Conservation (phyloP, 2,329 filamentous ascomycete genomes). For the Malbranchea cinnamomea region DNA sequence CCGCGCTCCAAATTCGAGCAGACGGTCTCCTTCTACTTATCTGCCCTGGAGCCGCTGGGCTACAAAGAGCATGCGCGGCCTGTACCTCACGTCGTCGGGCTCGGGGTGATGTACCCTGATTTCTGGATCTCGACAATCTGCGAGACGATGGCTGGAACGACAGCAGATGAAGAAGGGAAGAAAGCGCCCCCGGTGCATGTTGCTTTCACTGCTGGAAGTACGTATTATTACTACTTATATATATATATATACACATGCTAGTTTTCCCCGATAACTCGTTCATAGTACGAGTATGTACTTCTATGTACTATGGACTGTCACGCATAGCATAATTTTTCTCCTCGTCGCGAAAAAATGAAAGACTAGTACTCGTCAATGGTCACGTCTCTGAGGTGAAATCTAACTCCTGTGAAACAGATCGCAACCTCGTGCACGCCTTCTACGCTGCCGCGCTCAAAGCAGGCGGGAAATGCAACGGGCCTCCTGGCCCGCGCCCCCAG, state of each 20-base stretch:
- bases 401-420: too few relatives aligned
- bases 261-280: too few relatives aligned
- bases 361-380: too few relatives aligned
- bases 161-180: slow-evolving; percentile 4
- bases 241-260: slow-evolving; percentile 1
- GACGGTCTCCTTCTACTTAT: slow-evolving; percentile 17
- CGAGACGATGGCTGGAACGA: slow-evolving; percentile 5
- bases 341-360: too few relatives aligned
- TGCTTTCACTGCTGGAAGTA: slow-evolving; percentile 15
- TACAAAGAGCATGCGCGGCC: slow-evolving; percentile 18
- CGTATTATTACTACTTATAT: slow-evolving; percentile 1
- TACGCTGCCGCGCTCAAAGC: slow-evolving; percentile 29
- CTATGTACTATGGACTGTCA: neutral
- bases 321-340: slow-evolving; percentile 1
- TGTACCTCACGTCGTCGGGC: slow-evolving; percentile 14
- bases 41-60: slow-evolving; percentile 16
- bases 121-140: slow-evolving; percentile 15
- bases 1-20: slow-evolving; percentile 16
- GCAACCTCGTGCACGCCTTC: slow-evolving; percentile 31
- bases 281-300: too few relatives aligned
- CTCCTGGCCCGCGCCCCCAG: slow-evolving; percentile 30
- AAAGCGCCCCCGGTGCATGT: slow-evolving; percentile 11
- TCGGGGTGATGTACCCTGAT: slow-evolving; percentile 16
- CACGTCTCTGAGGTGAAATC: too few relatives aligned
- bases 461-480: slow-evolving; percentile 36